These are phyloP conservation scores for Kwoniella sp. DNA, from an alignment of 768 basidiomycete species.

Conservation along the genomic window DNA sequence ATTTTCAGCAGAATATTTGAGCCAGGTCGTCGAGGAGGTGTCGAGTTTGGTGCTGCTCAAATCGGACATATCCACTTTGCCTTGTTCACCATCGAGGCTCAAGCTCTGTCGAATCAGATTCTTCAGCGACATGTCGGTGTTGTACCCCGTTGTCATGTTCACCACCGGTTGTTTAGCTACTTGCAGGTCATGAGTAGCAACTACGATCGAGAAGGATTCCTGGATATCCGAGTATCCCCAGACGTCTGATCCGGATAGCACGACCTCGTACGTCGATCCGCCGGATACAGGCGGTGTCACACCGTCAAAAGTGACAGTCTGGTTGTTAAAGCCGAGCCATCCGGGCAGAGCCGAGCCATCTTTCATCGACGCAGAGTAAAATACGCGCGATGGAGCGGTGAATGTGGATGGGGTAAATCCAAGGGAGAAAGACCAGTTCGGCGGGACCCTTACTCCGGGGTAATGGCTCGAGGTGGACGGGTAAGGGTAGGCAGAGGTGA, in stretches of 20 bases:
- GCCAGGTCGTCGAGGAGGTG: slow-evolving; percentile 26
- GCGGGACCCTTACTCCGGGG: slow-evolving; percentile 68
- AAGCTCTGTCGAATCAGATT: slow-evolving; percentile 58
- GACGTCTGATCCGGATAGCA: slow-evolving; percentile 71
- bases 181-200: slow-evolving; percentile 70
- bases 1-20: slow-evolving; percentile 61
- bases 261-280: slow-evolving; percentile 59
- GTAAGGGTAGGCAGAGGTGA: slow-evolving; percentile 74
- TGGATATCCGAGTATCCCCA: slow-evolving; percentile 68
- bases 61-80: slow-evolving; percentile 66
- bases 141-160: slow-evolving; percentile 66
- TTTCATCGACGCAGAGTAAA: slow-evolving; percentile 66
- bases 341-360: slow-evolving; percentile 72
- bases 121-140: slow-evolving; percentile 60
- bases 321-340: slow-evolving; percentile 74
- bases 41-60: slow-evolving; percentile 42
- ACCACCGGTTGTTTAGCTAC: slow-evolving; percentile 62
- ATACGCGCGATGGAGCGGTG: slow-evolving; percentile 59
- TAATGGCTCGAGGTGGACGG: slow-evolving; percentile 60
- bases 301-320: slow-evolving; percentile 74
- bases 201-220: slow-evolving; percentile 66
- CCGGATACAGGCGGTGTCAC: slow-evolving; percentile 63
- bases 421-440: slow-evolving; percentile 84
- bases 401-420: slow-evolving; percentile 74
- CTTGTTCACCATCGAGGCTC: slow-evolving; percentile 61